phyloP scores from a whole-genome alignment of 345 rosid species.

The Hypericum androsaemum region DNA sequence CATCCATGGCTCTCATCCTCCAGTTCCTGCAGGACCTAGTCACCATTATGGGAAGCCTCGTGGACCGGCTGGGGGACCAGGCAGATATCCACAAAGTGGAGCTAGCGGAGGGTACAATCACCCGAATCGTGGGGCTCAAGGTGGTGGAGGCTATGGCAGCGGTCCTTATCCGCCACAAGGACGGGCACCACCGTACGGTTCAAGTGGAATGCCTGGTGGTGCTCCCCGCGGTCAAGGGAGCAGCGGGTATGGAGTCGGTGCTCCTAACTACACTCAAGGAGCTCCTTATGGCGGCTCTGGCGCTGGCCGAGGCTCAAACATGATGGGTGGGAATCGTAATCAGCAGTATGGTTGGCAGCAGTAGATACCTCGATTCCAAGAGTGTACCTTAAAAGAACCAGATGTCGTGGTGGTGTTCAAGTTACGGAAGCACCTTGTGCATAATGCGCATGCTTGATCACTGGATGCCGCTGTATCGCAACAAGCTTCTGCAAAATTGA shows the following conservation, averaged over 20 bases:
- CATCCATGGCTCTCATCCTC: constrained; percentile 54
- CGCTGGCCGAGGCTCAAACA: constrained; percentile 71
- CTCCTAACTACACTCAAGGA: constrained; percentile 66
- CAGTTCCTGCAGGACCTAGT: constrained; percentile 64
- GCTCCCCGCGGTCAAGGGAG: constrained; percentile 63
- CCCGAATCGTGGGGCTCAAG: constrained; percentile 39
- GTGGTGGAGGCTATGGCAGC: constrained; percentile 55
- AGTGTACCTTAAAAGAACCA: too few species aligned
- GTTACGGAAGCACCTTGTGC: too few species aligned
- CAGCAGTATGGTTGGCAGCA: constrained; percentile 80
- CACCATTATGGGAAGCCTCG: constrained; percentile 69
- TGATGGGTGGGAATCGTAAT: constrained; percentile 75
- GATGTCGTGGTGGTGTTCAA: too few species aligned
- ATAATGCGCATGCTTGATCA: too few species aligned
- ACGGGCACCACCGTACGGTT: constrained; percentile 59
- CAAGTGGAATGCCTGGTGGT: constrained; percentile 45
- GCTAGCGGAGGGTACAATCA: constrained; percentile 45
- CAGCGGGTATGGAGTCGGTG: constrained; percentile 59
- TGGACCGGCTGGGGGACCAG: constrained; percentile 67
- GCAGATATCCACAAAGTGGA: constrained; percentile 61
- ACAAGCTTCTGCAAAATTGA: too few species aligned
- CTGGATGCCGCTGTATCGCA: too few species aligned
- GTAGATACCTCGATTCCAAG: constrained; percentile 7
- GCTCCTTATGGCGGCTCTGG: constrained; percentile 67
- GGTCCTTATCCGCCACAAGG: constrained; percentile 83